phyloP scores from a whole-genome alignment of 2,329 filamentous ascomycete genomes.

The Xylariaceae sp. region DNA sequence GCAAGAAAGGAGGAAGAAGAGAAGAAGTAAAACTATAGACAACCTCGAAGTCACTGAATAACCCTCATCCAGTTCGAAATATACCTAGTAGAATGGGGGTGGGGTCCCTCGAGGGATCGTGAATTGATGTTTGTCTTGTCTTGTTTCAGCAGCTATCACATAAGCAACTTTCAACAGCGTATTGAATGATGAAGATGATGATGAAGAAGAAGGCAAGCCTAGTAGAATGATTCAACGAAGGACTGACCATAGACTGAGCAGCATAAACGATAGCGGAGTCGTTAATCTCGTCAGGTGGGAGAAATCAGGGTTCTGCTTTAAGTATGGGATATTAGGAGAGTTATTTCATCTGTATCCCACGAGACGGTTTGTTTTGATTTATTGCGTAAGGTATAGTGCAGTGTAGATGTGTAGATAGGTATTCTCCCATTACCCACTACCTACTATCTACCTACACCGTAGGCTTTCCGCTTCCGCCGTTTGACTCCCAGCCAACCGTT shows the following conservation, averaged over 20 bases:
- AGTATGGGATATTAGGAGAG: constrained; percentile 17
- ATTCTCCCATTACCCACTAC: no score
- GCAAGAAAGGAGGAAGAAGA: neutral
- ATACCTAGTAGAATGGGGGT: no score
- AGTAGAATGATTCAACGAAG: neutral
- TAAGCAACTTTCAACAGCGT: no score
- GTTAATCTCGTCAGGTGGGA: neutral
- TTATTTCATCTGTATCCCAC: constrained; percentile 5
- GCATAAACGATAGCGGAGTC: constrained; percentile 18
- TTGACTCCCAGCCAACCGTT: constrained; percentile 2
- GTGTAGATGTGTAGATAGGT: neutral
- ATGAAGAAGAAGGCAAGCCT: neutral
- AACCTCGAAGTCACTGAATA: neutral
- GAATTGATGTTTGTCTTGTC: no score
- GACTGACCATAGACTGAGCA: neutral
- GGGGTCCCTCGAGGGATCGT: no score
- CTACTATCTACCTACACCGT: neutral
- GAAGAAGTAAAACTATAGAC: neutral
- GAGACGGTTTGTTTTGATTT: constrained; percentile 19
- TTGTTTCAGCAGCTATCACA: no score
- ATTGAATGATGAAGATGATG: no score
- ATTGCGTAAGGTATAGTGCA: no score
- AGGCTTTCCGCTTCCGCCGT: neutral
- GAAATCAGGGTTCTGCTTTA: constrained; percentile 16
- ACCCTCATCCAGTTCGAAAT: no score